Conservation (phyloP, 441 rosid genomes). For the Eruca vesicaria region DNA sequence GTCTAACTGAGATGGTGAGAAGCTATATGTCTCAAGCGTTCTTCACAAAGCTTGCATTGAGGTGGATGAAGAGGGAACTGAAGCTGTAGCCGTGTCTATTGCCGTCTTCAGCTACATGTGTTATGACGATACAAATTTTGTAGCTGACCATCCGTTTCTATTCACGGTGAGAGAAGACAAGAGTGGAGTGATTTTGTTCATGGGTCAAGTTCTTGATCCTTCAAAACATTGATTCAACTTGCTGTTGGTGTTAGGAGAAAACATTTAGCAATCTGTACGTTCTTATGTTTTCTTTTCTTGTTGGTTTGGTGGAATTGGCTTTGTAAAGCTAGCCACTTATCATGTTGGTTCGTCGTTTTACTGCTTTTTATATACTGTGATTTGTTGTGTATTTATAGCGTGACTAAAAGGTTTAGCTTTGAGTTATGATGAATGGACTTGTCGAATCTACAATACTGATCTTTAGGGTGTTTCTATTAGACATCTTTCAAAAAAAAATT, state of each 20-base stretch:
- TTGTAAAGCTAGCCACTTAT: neutral
- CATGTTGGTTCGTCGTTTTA: neutral
- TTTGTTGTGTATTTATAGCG: too few species aligned
- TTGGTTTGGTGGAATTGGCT: neutral
- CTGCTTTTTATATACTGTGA: neutral
- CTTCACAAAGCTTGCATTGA: too few species aligned
- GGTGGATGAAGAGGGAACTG: too few species aligned
- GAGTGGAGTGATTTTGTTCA: constrained; percentile 62
- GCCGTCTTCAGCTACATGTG: neutral
- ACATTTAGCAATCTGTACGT: neutral
- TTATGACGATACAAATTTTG: constrained; percentile 37
- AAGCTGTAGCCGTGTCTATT: too few species aligned
- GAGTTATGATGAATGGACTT: too few species aligned
- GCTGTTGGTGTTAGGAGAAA: neutral
- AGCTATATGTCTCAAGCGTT: too few species aligned
- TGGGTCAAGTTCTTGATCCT: constrained; percentile 69
- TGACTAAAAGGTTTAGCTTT: too few species aligned
- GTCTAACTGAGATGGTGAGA: too few species aligned
- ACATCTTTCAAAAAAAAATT: too few species aligned
- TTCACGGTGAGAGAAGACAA: constrained; percentile 62
- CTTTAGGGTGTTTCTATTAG: too few species aligned
- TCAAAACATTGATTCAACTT: constrained; percentile 2
- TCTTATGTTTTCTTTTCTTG: neutral
- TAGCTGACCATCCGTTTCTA: constrained; percentile 77
- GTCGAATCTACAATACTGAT: too few species aligned